Conservation (phyloP, 805 yeast species). For the Candida golubevii region DNA sequence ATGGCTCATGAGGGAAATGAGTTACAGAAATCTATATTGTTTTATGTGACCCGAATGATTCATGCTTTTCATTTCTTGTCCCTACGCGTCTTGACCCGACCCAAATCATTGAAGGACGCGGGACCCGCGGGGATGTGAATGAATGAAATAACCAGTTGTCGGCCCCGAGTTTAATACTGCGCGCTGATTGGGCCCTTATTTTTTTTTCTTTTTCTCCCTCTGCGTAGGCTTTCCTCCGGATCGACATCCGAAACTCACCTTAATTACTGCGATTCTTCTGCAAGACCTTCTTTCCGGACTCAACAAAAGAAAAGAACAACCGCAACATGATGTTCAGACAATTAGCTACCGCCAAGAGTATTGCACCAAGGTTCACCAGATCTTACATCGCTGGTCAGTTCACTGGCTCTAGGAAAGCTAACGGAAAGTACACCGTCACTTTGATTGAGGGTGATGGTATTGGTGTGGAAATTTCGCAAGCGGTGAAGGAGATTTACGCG, state of each 20-base stretch:
- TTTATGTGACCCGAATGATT: no score
- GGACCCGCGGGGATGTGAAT: no score
- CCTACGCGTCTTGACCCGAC: no score
- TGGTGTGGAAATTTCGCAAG: constrained; percentile 90
- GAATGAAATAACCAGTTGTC: constrained; percentile 1
- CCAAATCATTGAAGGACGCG: no score
- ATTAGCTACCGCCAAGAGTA: constrained; percentile 17
- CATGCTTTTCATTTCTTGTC: no score
- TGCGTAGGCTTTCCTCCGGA: constrained; percentile 8
- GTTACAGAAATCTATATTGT: no score
- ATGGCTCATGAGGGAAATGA: no score
- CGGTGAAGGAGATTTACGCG: constrained; percentile 87
- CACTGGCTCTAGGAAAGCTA: constrained; percentile 58
- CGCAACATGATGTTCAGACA: constrained; percentile 17
- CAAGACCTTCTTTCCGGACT: constrained; percentile 8
- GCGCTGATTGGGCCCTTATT: constrained; percentile 18
- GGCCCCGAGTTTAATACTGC: constrained; percentile 16
- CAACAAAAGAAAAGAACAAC: not conserved
- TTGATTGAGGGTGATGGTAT: constrained; percentile 99
- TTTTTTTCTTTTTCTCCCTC: constrained; percentile 9
- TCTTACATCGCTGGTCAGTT: constrained; percentile 59
- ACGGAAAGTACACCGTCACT: constrained; percentile 90
- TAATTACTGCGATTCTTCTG: constrained; percentile 6
- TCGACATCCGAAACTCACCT: constrained; percentile 4
- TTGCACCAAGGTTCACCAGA: constrained; percentile 28